A percentile compares a stretch with the other conserved stretches of the same genome.
Evolutionary conservation across 2,329 filamentous ascomycete genomes (phyloP).

Genomic region (Aspergillus japonicus): DNA sequence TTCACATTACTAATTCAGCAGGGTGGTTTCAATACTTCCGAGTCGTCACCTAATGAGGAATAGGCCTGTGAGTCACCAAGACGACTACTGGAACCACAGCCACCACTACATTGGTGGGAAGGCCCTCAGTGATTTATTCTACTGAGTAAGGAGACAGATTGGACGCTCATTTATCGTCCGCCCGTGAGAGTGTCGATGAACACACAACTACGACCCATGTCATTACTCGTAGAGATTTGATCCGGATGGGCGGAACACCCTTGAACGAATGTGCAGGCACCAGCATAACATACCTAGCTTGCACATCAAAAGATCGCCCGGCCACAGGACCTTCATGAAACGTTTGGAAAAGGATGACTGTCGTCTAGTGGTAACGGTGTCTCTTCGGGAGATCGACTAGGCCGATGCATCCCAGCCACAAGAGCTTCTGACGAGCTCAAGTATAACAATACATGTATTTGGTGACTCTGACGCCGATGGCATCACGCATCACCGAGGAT

Average conservation of each 20-base stretch:
- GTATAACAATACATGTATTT: background rate
- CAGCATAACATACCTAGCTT: slow-evolving; percentile 1
- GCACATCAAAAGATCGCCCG: background rate
- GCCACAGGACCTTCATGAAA: background rate
- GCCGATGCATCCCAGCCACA: background rate
- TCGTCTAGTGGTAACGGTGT: slow-evolving; percentile 11
- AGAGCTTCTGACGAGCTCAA: background rate
- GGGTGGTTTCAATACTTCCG: background rate
- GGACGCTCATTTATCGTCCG: no score
- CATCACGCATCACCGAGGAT: slow-evolving; percentile 5
- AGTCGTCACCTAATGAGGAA: background rate
- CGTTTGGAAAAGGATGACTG: background rate
- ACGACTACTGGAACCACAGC: background rate
- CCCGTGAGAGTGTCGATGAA: no score
- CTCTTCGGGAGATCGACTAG: slow-evolving; percentile 9
- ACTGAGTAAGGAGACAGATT: no score
- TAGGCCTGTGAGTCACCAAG: background rate
- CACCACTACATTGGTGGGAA: background rate
- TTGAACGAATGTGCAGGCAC: slow-evolving; percentile 4
- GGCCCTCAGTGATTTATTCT: no score
- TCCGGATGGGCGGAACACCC: slow-evolving; percentile 6
- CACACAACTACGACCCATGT: background rate
- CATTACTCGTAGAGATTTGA: background rate
- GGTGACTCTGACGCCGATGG: slow-evolving; percentile 1
- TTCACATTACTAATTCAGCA: background rate